Conservation (phyloP, 2,329 filamentous ascomycete species). For the Lasiodiplodia hormozganensis region DNA sequence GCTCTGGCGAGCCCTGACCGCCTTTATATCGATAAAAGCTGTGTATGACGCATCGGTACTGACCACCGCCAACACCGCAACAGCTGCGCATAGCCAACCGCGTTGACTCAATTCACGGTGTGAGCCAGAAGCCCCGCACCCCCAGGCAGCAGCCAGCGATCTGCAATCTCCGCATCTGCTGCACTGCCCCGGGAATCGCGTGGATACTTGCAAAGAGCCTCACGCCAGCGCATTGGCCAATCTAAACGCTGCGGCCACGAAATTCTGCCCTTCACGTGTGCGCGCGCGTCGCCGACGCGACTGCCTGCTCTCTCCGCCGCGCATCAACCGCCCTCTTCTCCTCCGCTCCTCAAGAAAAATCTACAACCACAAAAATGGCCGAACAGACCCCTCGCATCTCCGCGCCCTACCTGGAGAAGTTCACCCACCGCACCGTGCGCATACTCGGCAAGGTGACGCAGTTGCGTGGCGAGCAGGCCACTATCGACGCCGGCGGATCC, state of each 20-base stretch:
- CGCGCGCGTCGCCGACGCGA: slow-evolving; percentile 9
- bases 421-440: slow-evolving; percentile 75
- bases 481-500: slow-evolving; percentile 78
- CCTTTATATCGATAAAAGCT: slow-evolving; percentile 21
- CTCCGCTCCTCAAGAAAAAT: neutral
- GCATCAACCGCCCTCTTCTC: neutral
- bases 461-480: slow-evolving; percentile 79
- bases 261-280: slow-evolving; percentile 13
- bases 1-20: slow-evolving; percentile 5
- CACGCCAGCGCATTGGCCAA: neutral
- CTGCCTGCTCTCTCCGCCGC: slow-evolving; percentile 9
- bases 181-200: neutral
- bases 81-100: slow-evolving; percentile 5
- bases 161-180: neutral
- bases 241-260: neutral
- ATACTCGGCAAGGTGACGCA: slow-evolving; percentile 85
- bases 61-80: neutral
- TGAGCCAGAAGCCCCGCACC: slow-evolving; percentile 1
- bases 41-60: slow-evolving; percentile 11
- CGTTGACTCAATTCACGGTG: slow-evolving; percentile 21
- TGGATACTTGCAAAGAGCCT: neutral
- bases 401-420: slow-evolving; percentile 77
- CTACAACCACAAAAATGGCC: slow-evolving; percentile 59
- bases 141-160: neutral
- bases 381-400: slow-evolving; percentile 84